phyloP scores from a whole-genome alignment of 2,329 filamentous ascomycete genomes.

The Penicillium frequentans region DNA sequence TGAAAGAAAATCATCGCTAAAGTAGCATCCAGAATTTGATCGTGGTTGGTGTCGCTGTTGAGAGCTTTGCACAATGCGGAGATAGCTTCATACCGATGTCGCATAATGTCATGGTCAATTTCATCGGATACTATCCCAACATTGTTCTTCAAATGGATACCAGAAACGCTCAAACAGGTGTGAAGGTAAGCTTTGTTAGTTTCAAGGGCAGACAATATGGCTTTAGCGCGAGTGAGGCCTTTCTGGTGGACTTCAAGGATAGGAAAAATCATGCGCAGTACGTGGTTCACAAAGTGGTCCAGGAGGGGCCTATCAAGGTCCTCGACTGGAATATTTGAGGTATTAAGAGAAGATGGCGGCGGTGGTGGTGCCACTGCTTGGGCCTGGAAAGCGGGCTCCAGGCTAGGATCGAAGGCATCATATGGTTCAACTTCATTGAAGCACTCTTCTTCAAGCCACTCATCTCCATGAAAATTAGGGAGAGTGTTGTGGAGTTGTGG shows the following conservation, averaged over 20 bases:
- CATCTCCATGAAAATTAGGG: slow-evolving; percentile 62
- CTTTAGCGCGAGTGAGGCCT: slow-evolving; percentile 74
- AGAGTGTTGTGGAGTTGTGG: slow-evolving; percentile 68
- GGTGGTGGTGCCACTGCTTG: neutral
- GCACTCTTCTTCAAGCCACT: slow-evolving; percentile 71
- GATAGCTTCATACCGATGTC: slow-evolving; percentile 86
- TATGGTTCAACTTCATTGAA: slow-evolving; percentile 58
- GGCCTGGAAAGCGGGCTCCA: neutral
- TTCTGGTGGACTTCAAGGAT: slow-evolving; percentile 88
- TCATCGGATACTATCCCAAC: slow-evolving; percentile 66
- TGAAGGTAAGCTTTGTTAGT: slow-evolving; percentile 92
- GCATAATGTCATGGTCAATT: slow-evolving; percentile 88
- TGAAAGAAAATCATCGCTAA: slow-evolving; percentile 97
- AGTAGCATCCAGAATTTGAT: slow-evolving; percentile 86
- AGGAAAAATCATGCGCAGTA: slow-evolving; percentile 86
- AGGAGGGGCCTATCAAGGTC: slow-evolving; percentile 84
- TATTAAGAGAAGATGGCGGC: slow-evolving; percentile 58
- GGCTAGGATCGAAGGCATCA: slow-evolving; percentile 18
- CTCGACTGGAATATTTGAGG: slow-evolving; percentile 73
- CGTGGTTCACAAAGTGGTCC: slow-evolving; percentile 86
- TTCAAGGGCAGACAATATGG: slow-evolving; percentile 84
- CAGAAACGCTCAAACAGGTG: slow-evolving; percentile 90
- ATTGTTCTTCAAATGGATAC: slow-evolving; percentile 85
- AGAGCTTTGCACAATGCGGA: slow-evolving; percentile 81
- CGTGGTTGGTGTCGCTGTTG: slow-evolving; percentile 75